Base-by-base conservation (phyloP, 768 basidiomycete genomes). In the Clitopilus passeckerianus region DNA sequence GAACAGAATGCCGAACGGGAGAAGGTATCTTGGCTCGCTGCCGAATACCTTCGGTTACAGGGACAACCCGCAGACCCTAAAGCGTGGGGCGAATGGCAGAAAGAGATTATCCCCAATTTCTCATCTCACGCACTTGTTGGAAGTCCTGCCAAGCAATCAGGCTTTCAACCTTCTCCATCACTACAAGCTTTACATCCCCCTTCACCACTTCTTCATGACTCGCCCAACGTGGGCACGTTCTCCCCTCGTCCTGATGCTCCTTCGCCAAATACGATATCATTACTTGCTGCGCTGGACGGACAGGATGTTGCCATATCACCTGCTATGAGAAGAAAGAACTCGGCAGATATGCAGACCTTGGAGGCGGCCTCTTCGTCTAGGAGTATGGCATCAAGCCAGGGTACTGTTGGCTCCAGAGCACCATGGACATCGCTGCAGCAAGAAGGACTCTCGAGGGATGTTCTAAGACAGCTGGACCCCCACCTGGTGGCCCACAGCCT, bases 401-500 rank as follows among this genome's bases (percentile, higher is more conserved):
- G 27, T 30, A 30, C 4, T 30, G 3, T 30, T 3, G 27, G 27
- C 7, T 30, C 60, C 6, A 64, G 66, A 16, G 75, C 74, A 33
- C 75, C 86, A 2, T 86, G 85, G 79, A 65, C 72, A 1, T 75
- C 77, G 18, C 75, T 92, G 12, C 78, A 85, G 10, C 77, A 79
- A 50, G 86, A 87, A 61, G 90, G 90, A 0, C 76, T 93, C 12
- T 85, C 89, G 12, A 76, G 85, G 16, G 86, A 88, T 24, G 75
- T 88, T 6, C 76, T 93, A 52, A 76, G 87, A 12, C 66, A 76
- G 16, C 72, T 90, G n/a, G 89, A 91, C 62, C 80, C 82, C 5
- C 74, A 80, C 56, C 61, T 86, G 16, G 68, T 93, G 22, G 86
- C 89, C 1, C 75, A 76, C 55, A 89, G 89, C 69, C 72, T 94